Evolutionary conservation across 441 rosid genomes (phyloP).

Genomic region (Viola pubescens): DNA sequence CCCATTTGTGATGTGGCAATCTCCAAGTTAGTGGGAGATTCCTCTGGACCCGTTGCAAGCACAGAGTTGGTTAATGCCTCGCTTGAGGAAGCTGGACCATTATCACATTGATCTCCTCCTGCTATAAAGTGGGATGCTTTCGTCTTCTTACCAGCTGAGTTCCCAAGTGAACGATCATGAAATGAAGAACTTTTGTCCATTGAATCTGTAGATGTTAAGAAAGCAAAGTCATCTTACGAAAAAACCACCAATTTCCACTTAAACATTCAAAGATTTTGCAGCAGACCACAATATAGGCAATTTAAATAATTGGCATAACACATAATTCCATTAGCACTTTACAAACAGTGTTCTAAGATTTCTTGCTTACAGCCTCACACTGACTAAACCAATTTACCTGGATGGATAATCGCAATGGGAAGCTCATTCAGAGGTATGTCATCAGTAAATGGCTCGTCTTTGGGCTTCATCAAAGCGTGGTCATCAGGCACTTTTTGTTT

Average conservation of each 20-base stretch:
- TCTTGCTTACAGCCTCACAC: neutral
- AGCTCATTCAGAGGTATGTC: constrained; percentile 21
- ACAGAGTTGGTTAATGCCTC: constrained; percentile 25
- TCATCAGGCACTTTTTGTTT: constrained; percentile 24
- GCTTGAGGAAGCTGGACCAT: constrained; percentile 21
- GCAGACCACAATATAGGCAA: neutral
- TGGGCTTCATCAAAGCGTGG: constrained; percentile 35
- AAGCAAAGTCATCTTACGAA: constrained; percentile 9
- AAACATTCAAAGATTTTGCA: constrained; percentile 2
- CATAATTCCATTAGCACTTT: neutral
- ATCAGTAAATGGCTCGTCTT: constrained; percentile 50
- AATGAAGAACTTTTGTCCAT: constrained; percentile 16
- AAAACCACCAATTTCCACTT: constrained; percentile 1
- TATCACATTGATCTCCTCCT: constrained; percentile 25
- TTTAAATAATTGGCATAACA: neutral
- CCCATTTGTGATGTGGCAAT: constrained; percentile 66
- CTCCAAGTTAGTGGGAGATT: constrained; percentile 41
- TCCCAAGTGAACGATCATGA: constrained; percentile 22
- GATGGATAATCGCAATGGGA: constrained; percentile 42
- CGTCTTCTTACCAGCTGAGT: constrained; percentile 24
- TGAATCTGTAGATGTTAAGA: constrained; percentile 26
- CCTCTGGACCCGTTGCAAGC: constrained; percentile 25
- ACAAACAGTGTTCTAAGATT: neutral
- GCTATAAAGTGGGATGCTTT: constrained; percentile 23
- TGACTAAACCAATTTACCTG: constrained; percentile 34